Evolutionary conservation across 306 rosid species (phyloP).

Genomic region (Quillaja saponaria): DNA sequence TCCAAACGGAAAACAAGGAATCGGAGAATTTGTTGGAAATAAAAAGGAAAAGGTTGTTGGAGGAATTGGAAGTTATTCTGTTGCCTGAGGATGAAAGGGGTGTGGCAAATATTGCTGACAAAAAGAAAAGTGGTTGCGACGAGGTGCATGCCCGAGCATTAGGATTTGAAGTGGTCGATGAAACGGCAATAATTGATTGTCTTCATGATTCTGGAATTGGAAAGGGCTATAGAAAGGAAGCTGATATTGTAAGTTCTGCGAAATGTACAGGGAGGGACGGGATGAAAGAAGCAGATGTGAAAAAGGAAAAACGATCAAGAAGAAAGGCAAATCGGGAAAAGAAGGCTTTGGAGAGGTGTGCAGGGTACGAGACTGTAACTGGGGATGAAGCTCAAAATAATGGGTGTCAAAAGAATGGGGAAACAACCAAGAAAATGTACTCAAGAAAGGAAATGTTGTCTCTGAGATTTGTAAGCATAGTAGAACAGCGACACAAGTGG

Average conservation of each 20-base stretch:
- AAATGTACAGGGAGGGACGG: slow-evolving; percentile 28
- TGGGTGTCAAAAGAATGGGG: slow-evolving; percentile 17
- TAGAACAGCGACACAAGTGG: slow-evolving; percentile 62
- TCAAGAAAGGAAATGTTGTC: slow-evolving; percentile 66
- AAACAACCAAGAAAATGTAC: slow-evolving; percentile 42
- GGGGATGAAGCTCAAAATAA: slow-evolving; percentile 13
- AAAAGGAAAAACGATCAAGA: slow-evolving; percentile 37
- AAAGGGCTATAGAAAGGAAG: too few relatives aligned
- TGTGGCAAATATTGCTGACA: too few relatives aligned
- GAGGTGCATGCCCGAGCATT: slow-evolving; percentile 28
- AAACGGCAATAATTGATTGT: slow-evolving; percentile 70
- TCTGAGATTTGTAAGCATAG: slow-evolving; percentile 53
- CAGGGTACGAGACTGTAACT: slow-evolving; percentile 9
- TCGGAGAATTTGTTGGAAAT: slow-evolving; percentile 34
- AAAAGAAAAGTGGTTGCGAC: slow-evolving; percentile 3
- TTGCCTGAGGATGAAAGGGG: slow-evolving; percentile 38
- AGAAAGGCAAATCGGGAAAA: slow-evolving; percentile 36
- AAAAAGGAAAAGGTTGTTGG: slow-evolving; percentile 57
- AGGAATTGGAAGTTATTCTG: slow-evolving; percentile 57
- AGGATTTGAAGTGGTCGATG: slow-evolving; percentile 72
- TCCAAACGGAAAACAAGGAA: slow-evolving; percentile 15
- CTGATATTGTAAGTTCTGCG: slow-evolving; percentile 5
- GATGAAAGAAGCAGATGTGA: slow-evolving; percentile 27
- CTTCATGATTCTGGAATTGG: slow-evolving; percentile 19
- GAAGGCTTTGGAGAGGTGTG: slow-evolving; percentile 11